A percentile compares a stretch with the other conserved stretches of the same genome.
Conservation (phyloP, 306 rosid genomes). For the Rosa lucieae region DNA sequence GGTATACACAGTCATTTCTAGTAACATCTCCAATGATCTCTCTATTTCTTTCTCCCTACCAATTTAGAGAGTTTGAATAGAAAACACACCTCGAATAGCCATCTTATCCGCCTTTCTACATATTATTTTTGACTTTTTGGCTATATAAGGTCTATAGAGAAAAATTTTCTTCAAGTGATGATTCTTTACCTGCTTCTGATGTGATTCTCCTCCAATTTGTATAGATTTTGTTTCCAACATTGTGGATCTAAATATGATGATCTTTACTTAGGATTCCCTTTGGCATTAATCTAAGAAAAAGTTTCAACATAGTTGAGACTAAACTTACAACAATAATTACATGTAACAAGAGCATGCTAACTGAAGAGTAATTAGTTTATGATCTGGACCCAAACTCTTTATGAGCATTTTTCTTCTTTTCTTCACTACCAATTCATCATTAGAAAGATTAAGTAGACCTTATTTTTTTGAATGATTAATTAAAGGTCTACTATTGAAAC, state of each 20-base stretch:
- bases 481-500: neutral
- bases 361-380: conserved; percentile 3
- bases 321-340: conserved; percentile 25
- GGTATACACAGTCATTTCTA: neutral
- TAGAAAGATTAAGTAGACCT: conserved; percentile 1
- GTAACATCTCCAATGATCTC: neutral
- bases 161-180: neutral
- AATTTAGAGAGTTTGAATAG: neutral
- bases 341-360: conserved; percentile 12
- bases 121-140: neutral
- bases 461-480: too few species aligned
- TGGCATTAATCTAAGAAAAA: conserved; percentile 4
- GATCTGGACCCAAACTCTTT: neutral
- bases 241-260: conserved; percentile 17
- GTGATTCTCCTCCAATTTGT: neutral
- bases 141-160: neutral
- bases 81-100: neutral
- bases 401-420: neutral
- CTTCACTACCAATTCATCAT: conserved; percentile 33
- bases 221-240: neutral
- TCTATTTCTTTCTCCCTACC: neutral
- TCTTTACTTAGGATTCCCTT: conserved; percentile 12
- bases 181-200: neutral
- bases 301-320: conserved; percentile 17
- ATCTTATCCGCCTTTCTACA: neutral